Percentiles rank a stretch among this genome's conserved stretches.
phyloP scores from a whole-genome alignment of 2,329 filamentous ascomycete genomes.

The Neonectria sp. region DNA sequence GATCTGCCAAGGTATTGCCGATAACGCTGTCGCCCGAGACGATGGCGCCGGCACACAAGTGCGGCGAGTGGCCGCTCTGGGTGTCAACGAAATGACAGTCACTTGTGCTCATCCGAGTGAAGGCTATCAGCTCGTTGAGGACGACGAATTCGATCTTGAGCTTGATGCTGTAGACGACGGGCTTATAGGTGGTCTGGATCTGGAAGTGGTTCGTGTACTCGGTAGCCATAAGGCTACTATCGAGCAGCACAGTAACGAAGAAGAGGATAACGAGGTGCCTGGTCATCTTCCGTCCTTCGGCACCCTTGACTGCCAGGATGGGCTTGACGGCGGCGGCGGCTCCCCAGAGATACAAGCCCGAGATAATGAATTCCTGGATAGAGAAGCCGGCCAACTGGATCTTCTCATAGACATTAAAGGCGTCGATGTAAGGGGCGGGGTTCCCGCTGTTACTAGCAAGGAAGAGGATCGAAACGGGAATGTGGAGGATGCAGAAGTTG shows the following conservation, averaged over 20 bases:
- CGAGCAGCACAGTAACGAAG: neutral
- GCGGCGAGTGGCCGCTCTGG: neutral
- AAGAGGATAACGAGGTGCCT: neutral
- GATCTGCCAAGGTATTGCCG: neutral
- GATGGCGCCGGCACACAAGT: neutral
- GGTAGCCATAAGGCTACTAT: neutral
- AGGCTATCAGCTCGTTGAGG: neutral
- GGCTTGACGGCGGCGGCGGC: neutral
- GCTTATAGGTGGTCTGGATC: conserved; percentile 1
- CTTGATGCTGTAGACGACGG: conserved; percentile 1
- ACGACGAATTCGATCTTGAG: neutral
- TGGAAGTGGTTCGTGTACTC: neutral
- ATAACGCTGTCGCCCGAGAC: neutral
- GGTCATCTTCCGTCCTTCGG: neutral
- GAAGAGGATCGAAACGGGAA: neutral
- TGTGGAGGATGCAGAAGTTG: conserved; percentile 1
- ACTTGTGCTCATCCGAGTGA: neutral
- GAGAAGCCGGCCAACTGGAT: neutral
- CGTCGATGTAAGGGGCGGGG: neutral
- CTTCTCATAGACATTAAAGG: neutral
- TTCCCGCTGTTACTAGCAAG: neutral
- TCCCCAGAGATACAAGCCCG: neutral
- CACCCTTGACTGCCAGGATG: conserved; percentile 1
- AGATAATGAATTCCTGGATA: neutral
- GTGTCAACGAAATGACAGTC: neutral